A percentile compares a stretch with the other conserved stretches of the same genome.
These are phyloP conservation scores for Sphagnum magellanicum DNA, from an alignment of 228 moss, liverwort and hornwort genomes.

Conservation along the genomic window DNA sequence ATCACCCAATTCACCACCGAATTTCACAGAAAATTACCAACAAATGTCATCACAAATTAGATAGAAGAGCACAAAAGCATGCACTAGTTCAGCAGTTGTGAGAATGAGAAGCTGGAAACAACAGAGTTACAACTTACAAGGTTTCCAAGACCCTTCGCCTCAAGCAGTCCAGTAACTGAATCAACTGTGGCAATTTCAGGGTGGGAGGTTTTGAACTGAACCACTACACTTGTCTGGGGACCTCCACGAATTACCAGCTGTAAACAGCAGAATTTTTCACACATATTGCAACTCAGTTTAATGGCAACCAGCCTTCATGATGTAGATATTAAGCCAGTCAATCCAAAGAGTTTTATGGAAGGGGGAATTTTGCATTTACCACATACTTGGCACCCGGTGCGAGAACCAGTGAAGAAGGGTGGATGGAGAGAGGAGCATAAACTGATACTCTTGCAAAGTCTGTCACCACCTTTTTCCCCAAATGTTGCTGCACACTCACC, in stretches of 20 bases:
- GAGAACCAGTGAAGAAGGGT: conserved; percentile 72
- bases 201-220: conserved; percentile 66
- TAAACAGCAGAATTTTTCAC: not conserved
- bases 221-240: conserved; percentile 66
- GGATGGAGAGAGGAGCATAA: conserved; percentile 87
- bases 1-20: not conserved
- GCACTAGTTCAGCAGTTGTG: not conserved
- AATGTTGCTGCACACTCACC: conserved; percentile 69
- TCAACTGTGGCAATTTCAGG: conserved; percentile 56
- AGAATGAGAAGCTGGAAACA: not conserved
- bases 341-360: no score
- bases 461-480: conserved; percentile 78
- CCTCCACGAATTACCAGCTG: conserved; percentile 80
- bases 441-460: conserved; percentile 73
- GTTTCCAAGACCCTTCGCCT: conserved; percentile 59
- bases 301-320: not conserved
- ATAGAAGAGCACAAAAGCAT: not conserved
- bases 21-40: not conserved
- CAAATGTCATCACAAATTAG: not conserved
- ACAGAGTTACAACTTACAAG: conserved; percentile 33
- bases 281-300: conserved; percentile 1
- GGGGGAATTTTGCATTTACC: conserved; percentile 15
- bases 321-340: not conserved
- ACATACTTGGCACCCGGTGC: conserved; percentile 80
- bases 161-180: conserved; percentile 51